Conservation (phyloP, 2,329 filamentous ascomycete genomes). For the Phaeoacremonium minimum region DNA sequence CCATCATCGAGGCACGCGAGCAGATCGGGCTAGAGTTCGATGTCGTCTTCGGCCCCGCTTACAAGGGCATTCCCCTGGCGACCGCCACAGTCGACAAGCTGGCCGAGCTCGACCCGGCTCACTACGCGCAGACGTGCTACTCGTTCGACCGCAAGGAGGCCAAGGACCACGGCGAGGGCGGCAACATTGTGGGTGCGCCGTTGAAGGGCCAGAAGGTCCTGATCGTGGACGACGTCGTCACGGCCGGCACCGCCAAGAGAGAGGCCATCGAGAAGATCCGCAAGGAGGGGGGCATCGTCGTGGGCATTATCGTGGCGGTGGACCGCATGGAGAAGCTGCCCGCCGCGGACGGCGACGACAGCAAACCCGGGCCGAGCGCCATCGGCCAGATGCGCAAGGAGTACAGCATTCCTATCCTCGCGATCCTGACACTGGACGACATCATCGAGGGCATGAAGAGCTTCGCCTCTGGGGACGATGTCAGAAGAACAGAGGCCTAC, state of each 20-base stretch:
- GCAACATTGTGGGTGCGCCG: constrained; percentile 82
- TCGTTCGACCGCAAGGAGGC: constrained; percentile 94
- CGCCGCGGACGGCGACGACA: constrained; percentile 59
- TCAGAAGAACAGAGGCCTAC: constrained; percentile 70
- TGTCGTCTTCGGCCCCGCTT: constrained; percentile 88
- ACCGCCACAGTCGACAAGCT: constrained; percentile 74
- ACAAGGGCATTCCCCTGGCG: constrained; percentile 94
- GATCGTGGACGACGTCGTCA: constrained; percentile 95
- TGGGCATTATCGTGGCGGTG: constrained; percentile 83
- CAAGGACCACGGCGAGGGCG: constrained; percentile 94
- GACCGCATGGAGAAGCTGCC: constrained; percentile 83
- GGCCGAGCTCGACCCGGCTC: constrained; percentile 59
- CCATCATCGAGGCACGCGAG: constrained; percentile 47
- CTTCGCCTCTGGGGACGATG: constrained; percentile 57
- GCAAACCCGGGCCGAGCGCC: constrained; percentile 68
- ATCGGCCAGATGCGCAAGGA: constrained; percentile 83
- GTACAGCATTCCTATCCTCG: constrained; percentile 76
- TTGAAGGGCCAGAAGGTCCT: constrained; percentile 82
- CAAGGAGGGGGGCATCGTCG: constrained; percentile 77
- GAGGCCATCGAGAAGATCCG: constrained; percentile 89
- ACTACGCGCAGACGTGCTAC: constrained; percentile 71
- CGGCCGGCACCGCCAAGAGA: constrained; percentile 87
- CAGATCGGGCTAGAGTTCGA: constrained; percentile 58
- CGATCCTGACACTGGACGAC: constrained; percentile 81
- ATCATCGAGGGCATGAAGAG: constrained; percentile 67